Evolutionary conservation across 2,329 filamentous ascomycete genomes (phyloP).

Genomic region (Aspergillus sp.): DNA sequence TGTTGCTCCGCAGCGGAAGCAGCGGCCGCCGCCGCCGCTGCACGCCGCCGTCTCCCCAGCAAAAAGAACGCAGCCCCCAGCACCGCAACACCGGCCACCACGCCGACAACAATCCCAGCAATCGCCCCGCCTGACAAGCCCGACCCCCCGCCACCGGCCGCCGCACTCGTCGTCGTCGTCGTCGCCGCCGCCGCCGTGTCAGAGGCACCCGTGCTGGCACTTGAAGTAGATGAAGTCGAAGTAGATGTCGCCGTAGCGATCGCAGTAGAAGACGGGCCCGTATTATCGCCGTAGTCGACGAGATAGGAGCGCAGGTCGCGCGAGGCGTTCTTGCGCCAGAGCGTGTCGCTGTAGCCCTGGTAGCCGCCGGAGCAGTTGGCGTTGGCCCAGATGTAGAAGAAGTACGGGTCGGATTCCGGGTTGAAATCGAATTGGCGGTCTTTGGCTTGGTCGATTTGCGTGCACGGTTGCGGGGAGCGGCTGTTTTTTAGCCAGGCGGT

Average conservation of each 20-base stretch:
- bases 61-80: slow-evolving; percentile 10
- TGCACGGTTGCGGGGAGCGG: slow-evolving; percentile 1
- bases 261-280: background rate
- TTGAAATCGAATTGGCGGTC: slow-evolving; percentile 8
- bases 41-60: slow-evolving; percentile 7
- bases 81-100: slow-evolving; percentile 3
- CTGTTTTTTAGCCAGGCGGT: slow-evolving; percentile 1
- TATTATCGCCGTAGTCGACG: slow-evolving; percentile 5
- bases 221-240: background rate
- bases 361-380: slow-evolving; percentile 6
- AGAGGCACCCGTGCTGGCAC: background rate
- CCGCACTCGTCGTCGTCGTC: background rate
- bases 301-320: slow-evolving; percentile 8
- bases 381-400: slow-evolving; percentile 10
- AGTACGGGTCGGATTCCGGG: slow-evolving; percentile 2
- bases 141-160: background rate
- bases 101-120: slow-evolving; percentile 11
- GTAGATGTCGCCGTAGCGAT: background rate
- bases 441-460: slow-evolving; percentile 9
- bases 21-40: background rate
- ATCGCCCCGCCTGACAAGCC: slow-evolving; percentile 5
- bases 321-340: slow-evolving; percentile 8
- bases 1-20: background rate
- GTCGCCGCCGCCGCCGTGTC: background rate
- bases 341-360: slow-evolving; percentile 5